Base-by-base conservation (phyloP, 2,329 filamentous ascomycete species). In the Cladosporium sp. region DNA sequence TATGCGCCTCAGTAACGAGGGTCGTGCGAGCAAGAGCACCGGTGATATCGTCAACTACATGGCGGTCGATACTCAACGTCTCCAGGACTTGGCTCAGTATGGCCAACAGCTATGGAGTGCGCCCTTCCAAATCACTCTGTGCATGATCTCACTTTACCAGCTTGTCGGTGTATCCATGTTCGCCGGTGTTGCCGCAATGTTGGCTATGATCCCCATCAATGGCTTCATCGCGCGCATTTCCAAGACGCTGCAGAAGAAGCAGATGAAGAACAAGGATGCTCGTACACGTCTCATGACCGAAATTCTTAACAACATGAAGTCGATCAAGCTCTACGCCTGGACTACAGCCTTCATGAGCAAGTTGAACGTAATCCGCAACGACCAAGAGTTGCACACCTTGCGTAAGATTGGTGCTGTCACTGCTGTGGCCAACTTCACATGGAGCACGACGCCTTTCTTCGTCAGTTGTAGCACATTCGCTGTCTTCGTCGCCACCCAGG, bases 11-110 rank as follows among this genome's bases (percentile, higher is more conserved):
- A 98, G 94, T 5, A 98, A 96, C 73, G 95, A 99, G 80, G 95
- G 95, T 10, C 88, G 94, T 64, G 86, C 93, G 2, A 81, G 88
- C 54, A 97, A 98, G 80, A 92, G 92, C 0, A 99, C 95, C 0
- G 95, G 95, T 66, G 96, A 99, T 74, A 98, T 99, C 74, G 95
- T 99, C 77, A 99, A 99, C 77, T 95, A 97, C 80, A 99, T 99
- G 94, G 95, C 96, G 55, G 94, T 99, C 11, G 95, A 99, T 77
- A 94, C 94, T 15, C 95, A 99, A 79, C 90, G 96, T 70, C 85
- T 99, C 21, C 92, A 97, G 74, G 95, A 99, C 79, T 83, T 99
- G 66, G 92, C 94, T 2, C 96, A 99, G 75, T 99, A 95, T 76
- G 93, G 92, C 21, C 93, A 96, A 76, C 94, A 98, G 78, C 82